A percentile compares a stretch with the other conserved stretches of the same genome.
These are phyloP conservation scores for Usnea hakonensis DNA, from an alignment of 495 filamentous ascomycete genomes.

Conservation along the genomic window DNA sequence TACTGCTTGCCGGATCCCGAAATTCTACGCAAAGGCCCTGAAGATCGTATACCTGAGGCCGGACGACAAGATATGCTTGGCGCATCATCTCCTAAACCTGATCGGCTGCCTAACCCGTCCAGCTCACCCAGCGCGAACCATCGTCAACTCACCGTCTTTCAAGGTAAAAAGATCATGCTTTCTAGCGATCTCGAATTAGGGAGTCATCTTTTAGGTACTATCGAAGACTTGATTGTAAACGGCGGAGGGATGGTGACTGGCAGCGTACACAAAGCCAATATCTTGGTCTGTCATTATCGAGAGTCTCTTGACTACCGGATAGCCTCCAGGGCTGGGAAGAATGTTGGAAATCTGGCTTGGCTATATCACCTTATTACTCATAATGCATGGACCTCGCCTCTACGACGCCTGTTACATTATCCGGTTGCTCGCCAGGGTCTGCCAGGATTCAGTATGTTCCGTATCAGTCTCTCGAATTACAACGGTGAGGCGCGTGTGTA, in stretches of 20 bases:
- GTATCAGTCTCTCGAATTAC: constrained; percentile 90
- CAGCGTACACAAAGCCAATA: constrained; percentile 62
- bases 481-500: constrained; percentile 89
- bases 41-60: constrained; percentile 47
- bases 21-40: constrained; percentile 50
- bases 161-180: constrained; percentile 49
- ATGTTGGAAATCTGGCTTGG: constrained; percentile 90
- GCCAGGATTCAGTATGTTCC: constrained; percentile 65
- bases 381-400: constrained; percentile 77
- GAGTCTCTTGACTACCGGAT: constrained; percentile 70
- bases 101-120: constrained; percentile 39
- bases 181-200: constrained; percentile 63
- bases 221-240: constrained; percentile 59
- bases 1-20: constrained; percentile 85
- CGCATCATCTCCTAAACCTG: constrained; percentile 60
- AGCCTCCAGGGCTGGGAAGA: constrained; percentile 65
- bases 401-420: constrained; percentile 78
- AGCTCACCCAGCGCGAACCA: constrained; percentile 29
- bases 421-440: constrained; percentile 68
- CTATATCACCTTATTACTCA: constrained; percentile 83
- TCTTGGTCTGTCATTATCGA: constrained; percentile 79
- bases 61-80: constrained; percentile 60
- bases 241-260: constrained; percentile 62
- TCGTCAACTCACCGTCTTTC: constrained; percentile 45
- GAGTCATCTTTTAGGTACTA: constrained; percentile 52